Evolutionary conservation across 2,329 filamentous ascomycete species (phyloP), one percentile per base, ranked within the genome.

Genomic region (Chaetomium sp.): DNA sequence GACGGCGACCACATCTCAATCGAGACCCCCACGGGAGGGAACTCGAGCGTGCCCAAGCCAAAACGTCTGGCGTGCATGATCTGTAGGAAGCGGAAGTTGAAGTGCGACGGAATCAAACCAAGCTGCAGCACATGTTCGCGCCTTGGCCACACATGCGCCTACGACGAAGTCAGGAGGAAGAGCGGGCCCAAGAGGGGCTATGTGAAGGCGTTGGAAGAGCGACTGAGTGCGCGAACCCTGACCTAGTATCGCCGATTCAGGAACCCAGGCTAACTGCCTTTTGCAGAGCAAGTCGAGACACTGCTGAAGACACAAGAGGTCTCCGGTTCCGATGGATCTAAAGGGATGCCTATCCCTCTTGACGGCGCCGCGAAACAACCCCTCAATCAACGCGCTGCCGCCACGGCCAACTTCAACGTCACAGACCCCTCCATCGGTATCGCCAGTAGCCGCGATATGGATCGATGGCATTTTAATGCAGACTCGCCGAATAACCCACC

Each of bases 1-100:
- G 53, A 68, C 51, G 65, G 65, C 42, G 68, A 70, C 21, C 56
- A 60, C 53, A 59, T 63, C 21, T 64, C 63, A 1, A 60, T 67
- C 4, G 65, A 64, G 19, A 35, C 63, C 3, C 56, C 62, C 31
- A 57, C 66, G 2, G 67, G 68, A 21, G 70, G 84, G 70, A 87
- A 88, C 68, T 77, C 80, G 57, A 82, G 77, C 71, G 82, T 92
- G 25, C 89, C 90, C 57, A 91, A 91, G 73, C 88, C 89, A n/a
- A 98, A 98, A 82, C 87, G 94, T 70, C 90, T 98, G 72, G 95
- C 95, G 45, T 99, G 95, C 76, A 91, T 97, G 74, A 88, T 98
- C 68, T 99, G 95, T 75, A 85, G 94, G 72, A 95, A 93, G 78
- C 86, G 94, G 75, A 98, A 98, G 79, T 82, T 97, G 70, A 90